Evolutionary conservation across 192 early-diverging fungal species (phyloP), one percentile per base, ranked within the genome.

Genomic region (Coemansia sp.): DNA sequence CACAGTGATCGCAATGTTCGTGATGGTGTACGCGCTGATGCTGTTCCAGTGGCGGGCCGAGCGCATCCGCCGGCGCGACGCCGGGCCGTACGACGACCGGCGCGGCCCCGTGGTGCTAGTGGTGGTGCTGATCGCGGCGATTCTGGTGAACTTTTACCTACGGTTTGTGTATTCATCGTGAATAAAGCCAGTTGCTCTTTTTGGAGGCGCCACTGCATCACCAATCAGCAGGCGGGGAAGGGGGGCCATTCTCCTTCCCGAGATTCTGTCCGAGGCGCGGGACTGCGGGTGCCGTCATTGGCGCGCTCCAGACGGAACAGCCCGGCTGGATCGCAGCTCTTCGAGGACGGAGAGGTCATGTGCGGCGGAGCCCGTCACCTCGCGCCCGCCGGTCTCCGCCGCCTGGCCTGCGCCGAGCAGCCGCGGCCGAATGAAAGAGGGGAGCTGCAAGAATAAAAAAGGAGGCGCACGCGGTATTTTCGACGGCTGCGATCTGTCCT

Each of bases 11-110:
- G 60, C 88, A 20, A 81, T 92, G 80, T 55, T 67, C 23, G 81
- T 89, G 15, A 90, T 92, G 90, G 59, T 87, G 20, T 92, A 92
- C 54, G 88, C 90, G 1, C 69, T 92, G 21, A 67, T 77, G 31
- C 76, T 82, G 35, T 92, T 84, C 72, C 88, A 90, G 67, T 83
- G 84, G 81, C 80, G 90, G 23, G 86, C 86, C 0, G 68, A 82
- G 39, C 79, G 81, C 23, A 87, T 92, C 53, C 70, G 84, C 12
- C 80, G 70, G 55, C 81, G 82, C 38, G 79, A 87, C 31, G 53
- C 79, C 26, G 87, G 86, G 12, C 85, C 86, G 3, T 92, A 88
- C 60, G 88, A 89, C 62, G 86, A 90, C 59, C 81, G 82, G 12
- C 77, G 79, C 32, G 90, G 86, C 4, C 90, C 90, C 1, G 84